These are phyloP conservation scores for Myriangium duriaei DNA, from an alignment of 2,329 filamentous ascomycete species.

Conservation along the genomic window DNA sequence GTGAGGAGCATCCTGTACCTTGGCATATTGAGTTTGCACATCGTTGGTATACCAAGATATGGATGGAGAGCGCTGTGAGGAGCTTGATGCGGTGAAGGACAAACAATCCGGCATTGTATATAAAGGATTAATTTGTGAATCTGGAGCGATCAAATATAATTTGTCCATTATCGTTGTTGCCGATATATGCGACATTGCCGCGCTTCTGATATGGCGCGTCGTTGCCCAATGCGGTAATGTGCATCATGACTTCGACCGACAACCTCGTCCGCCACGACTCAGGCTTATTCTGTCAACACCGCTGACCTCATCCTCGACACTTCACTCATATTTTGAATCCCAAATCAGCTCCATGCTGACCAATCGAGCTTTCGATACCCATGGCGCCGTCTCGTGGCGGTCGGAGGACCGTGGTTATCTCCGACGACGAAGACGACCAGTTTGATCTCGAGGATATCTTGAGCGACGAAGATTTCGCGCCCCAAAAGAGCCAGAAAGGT, in stretches of 20 bases:
- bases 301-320: too few relatives aligned
- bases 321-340: too few relatives aligned
- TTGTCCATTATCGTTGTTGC: too few relatives aligned
- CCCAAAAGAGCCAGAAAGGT: conserved; percentile 4
- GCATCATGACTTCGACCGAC: too few relatives aligned
- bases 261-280: too few relatives aligned
- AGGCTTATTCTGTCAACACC: too few relatives aligned
- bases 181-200: too few relatives aligned
- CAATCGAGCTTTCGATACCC: not conserved
- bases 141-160: too few relatives aligned
- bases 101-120: not conserved
- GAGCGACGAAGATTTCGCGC: conserved; percentile 7
- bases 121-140: too few relatives aligned
- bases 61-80: conserved; percentile 41
- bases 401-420: conserved; percentile 17
- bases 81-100: conserved; percentile 22
- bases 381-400: conserved; percentile 22
- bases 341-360: not conserved
- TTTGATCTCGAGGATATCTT: conserved; percentile 2
- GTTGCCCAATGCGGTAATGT: too few relatives aligned
- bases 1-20: conserved; percentile 33
- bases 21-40: conserved; percentile 38
- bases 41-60: conserved; percentile 43
- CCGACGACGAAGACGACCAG: conserved; percentile 17
- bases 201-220: too few relatives aligned